Evolutionary conservation across 257 asterid genomes (phyloP).

Genomic region (Ballota nigra): DNA sequence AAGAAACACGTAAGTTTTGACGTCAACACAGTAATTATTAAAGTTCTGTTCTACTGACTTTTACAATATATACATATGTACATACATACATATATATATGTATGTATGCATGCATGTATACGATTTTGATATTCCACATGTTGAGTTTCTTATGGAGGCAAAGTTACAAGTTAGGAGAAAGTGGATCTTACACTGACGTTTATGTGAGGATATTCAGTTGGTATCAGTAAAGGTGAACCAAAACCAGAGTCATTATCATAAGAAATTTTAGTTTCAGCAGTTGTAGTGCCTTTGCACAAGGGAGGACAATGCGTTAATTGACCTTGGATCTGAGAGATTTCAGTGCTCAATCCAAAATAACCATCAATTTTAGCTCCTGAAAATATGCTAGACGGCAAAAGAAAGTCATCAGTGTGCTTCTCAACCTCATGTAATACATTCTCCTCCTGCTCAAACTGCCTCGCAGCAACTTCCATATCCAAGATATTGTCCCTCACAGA

Average conservation of each 20-base stretch:
- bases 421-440: constrained; percentile 50
- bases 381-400: constrained; percentile 44
- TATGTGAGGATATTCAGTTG: constrained; percentile 24
- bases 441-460: constrained; percentile 72
- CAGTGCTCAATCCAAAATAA: constrained; percentile 38
- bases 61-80: background rate
- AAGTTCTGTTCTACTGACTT: background rate
- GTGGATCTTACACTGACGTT: constrained; percentile 36
- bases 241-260: constrained; percentile 30
- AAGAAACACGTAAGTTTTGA: constrained; percentile 10
- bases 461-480: constrained; percentile 74
- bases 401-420: constrained; percentile 45
- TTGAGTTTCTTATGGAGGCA: background rate
- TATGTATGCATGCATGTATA: too few species aligned
- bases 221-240: constrained; percentile 31
- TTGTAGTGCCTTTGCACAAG: constrained; percentile 21
- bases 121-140: background rate
- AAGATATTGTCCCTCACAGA: constrained; percentile 69
- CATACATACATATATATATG: too few species aligned
- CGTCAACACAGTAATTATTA: background rate
- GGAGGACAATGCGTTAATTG: constrained; percentile 22
- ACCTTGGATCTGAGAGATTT: constrained; percentile 20
- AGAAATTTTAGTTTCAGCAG: constrained; percentile 19
- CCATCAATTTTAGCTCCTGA: constrained; percentile 45
- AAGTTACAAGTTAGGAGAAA: background rate